A percentile compares a stretch with the other conserved stretches of the same genome.
Evolutionary conservation across 805 yeast species (phyloP).

Genomic region (Teunomyces stri): DNA sequence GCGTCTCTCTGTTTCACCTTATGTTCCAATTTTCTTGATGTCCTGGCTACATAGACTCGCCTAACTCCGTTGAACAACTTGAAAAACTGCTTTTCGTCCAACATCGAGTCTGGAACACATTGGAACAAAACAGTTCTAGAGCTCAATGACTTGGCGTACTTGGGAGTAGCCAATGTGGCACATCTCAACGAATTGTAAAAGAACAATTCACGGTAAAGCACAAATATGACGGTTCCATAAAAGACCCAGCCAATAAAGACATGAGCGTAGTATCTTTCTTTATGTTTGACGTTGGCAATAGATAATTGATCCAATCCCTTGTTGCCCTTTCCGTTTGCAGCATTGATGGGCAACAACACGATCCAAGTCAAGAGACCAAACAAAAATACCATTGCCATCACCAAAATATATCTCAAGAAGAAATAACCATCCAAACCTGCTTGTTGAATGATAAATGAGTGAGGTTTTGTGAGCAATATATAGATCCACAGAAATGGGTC

Average conservation of each 20-base stretch:
- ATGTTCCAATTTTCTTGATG: conserved; percentile 50
- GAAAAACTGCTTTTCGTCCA: conserved; percentile 69
- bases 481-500: conserved; percentile 72
- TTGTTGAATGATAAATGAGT: conserved; percentile 74
- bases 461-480: conserved; percentile 63
- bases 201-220: conserved; percentile 78
- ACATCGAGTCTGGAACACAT: conserved; percentile 71
- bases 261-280: conserved; percentile 78
- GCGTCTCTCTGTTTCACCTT: conserved; percentile 58
- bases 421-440: conserved; percentile 95
- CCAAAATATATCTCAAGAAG: conserved; percentile 71
- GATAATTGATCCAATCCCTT: conserved; percentile 74
- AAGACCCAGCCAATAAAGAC: conserved; percentile 77
- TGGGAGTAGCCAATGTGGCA: conserved; percentile 77
- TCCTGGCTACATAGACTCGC: conserved; percentile 77
- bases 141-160: conserved; percentile 68
- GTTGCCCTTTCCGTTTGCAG: conserved; percentile 59
- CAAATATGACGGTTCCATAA: conserved; percentile 65
- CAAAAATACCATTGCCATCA: conserved; percentile 49
- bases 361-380: conserved; percentile 54
- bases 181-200: conserved; percentile 74
- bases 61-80: conserved; percentile 81
- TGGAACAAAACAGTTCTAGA: conserved; percentile 84
- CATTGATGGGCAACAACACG: conserved; percentile 81
- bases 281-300: conserved; percentile 66